Percentiles rank a stretch among this genome's conserved stretches.
Evolutionary conservation across 2,329 filamentous ascomycete species (phyloP).

Genomic region (Chrysosporium keratinophilum): DNA sequence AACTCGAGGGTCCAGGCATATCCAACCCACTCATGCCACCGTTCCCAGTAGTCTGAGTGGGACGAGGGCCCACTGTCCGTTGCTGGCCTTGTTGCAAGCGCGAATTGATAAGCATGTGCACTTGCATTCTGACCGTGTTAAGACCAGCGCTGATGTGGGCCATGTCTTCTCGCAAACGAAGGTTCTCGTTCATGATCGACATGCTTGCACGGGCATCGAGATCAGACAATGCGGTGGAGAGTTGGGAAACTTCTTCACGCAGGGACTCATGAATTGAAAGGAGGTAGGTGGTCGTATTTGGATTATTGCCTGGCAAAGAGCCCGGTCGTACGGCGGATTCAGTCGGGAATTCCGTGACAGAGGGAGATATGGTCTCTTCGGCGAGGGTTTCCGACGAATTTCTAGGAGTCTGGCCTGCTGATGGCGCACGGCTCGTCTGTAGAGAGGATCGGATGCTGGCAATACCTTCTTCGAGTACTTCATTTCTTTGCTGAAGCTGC

Average conservation of each 20-base stretch:
- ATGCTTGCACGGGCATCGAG: conserved; percentile 52
- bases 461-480: conserved; percentile 38
- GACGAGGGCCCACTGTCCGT: conserved; percentile 13
- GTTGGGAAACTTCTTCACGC: conserved; percentile 48
- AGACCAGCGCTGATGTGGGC: conserved; percentile 51
- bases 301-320: conserved; percentile 24
- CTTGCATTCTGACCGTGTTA: conserved; percentile 48
- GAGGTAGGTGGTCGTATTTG: conserved; percentile 45
- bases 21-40: conserved; percentile 10
- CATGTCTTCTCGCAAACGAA: conserved; percentile 53
- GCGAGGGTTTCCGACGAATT: conserved; percentile 6
- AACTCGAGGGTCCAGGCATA: conserved; percentile 10
- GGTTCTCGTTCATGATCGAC: conserved; percentile 53
- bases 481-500: conserved; percentile 38
- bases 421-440: conserved; percentile 24
- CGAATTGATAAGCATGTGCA: conserved; percentile 53
- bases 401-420: conserved; percentile 13
- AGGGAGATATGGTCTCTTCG: conserved; percentile 10
- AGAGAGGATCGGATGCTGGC: conserved; percentile 34
- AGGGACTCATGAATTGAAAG: conserved; percentile 52
- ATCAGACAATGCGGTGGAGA: conserved; percentile 46
- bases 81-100: conserved; percentile 40
- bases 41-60: conserved; percentile 4
- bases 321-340: conserved; percentile 12
- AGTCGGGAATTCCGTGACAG: conserved; percentile 18